phyloP scores from a whole-genome alignment of 2,329 filamentous ascomycete species.

The Davidsoniella virescens region DNA sequence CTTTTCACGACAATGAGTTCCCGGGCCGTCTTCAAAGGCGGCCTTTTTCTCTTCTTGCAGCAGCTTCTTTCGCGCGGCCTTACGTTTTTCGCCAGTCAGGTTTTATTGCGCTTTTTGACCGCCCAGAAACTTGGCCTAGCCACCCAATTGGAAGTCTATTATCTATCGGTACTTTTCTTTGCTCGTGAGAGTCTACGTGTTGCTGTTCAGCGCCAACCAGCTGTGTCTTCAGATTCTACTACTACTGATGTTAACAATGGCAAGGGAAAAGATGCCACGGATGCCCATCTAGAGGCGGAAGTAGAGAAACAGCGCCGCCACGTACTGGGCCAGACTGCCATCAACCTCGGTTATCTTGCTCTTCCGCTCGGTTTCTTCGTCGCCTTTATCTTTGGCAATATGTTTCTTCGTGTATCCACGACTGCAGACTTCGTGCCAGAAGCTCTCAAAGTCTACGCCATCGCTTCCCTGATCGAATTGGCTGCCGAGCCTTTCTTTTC shows the following conservation, averaged over 20 bases:
- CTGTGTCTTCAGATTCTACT: background rate
- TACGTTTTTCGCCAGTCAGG: slow-evolving; percentile 84
- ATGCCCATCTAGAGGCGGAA: background rate
- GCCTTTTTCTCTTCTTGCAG: slow-evolving; percentile 71
- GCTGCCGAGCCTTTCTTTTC: slow-evolving; percentile 79
- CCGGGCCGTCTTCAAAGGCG: slow-evolving; percentile 43
- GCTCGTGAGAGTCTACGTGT: slow-evolving; percentile 79
- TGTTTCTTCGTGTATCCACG: slow-evolving; percentile 43
- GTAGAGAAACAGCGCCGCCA: background rate
- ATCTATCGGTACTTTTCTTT: slow-evolving; percentile 87
- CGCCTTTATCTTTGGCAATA: slow-evolving; percentile 44
- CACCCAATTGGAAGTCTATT: slow-evolving; percentile 83
- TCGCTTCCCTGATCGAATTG: slow-evolving; percentile 54
- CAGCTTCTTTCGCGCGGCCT: slow-evolving; percentile 76
- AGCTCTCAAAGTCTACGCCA: slow-evolving; percentile 37
- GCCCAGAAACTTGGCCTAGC: slow-evolving; percentile 72
- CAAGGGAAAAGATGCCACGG: background rate
- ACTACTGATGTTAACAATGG: background rate
- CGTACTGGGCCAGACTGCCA: slow-evolving; percentile 50
- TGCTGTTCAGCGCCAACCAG: slow-evolving; percentile 63
- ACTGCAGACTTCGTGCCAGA: slow-evolving; percentile 40
- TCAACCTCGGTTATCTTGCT: slow-evolving; percentile 78
- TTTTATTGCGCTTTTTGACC: slow-evolving; percentile 75
- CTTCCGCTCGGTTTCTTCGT: slow-evolving; percentile 51
- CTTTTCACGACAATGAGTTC: slow-evolving; percentile 3